Conservation (phyloP, 345 rosid species). For the Raphanus sativus region DNA sequence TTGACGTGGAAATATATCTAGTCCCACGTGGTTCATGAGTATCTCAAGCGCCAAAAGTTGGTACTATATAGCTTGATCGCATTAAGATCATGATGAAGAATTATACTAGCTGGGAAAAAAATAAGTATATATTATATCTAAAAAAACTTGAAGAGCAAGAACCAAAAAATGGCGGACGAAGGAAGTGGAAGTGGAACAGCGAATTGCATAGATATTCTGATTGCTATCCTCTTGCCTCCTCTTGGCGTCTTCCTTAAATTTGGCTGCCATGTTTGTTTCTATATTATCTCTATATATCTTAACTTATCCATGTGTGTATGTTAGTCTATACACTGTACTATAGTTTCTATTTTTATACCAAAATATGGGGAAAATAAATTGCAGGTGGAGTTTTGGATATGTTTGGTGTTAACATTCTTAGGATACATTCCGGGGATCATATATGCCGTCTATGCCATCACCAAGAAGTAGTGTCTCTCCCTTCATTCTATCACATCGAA, state of each 20-base stretch:
- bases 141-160: not conserved
- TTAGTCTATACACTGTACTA: not conserved
- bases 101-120: not conserved
- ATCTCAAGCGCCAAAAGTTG: not conserved
- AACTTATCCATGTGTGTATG: not conserved
- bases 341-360: not conserved
- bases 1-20: not conserved
- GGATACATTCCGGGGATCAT: slow-evolving; percentile 85
- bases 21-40: slow-evolving; percentile 1
- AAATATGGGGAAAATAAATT: not conserved
- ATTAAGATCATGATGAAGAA: slow-evolving; percentile 1
- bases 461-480: slow-evolving; percentile 40
- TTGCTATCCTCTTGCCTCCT: slow-evolving; percentile 86
- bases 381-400: slow-evolving; percentile 85
- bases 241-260: slow-evolving; percentile 85
- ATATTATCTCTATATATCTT: not conserved
- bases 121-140: not conserved
- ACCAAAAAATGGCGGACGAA: not conserved
- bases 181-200: not conserved
- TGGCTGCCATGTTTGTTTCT: slow-evolving; percentile 45
- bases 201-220: slow-evolving; percentile 50
- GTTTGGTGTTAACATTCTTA: slow-evolving; percentile 59
- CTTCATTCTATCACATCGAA: not conserved
- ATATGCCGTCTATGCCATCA: slow-evolving; percentile 69
- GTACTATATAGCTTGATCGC: not conserved